A percentile compares a stretch with the other conserved stretches of the same genome.
These are phyloP conservation scores for Trametes punicea DNA, from an alignment of 768 basidiomycete species.

Conservation along the genomic window DNA sequence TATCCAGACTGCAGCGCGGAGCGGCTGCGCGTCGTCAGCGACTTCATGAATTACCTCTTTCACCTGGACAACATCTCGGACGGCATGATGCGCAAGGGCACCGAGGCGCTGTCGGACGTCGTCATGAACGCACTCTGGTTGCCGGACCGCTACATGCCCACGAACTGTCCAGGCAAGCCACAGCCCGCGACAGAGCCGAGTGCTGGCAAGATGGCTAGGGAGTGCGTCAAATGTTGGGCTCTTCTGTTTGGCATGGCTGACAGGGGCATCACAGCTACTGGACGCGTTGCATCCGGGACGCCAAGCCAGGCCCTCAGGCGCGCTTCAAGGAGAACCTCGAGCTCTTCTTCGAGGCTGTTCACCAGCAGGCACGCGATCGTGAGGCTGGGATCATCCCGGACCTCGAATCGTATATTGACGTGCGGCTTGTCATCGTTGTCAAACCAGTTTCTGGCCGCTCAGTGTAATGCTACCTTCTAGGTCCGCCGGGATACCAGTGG, in stretches of 20 bases:
- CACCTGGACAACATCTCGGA: slow-evolving; percentile 76
- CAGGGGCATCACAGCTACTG: slow-evolving; percentile 49
- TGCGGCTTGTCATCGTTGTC: background rate
- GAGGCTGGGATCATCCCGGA: slow-evolving; percentile 57
- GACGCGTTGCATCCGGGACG: slow-evolving; percentile 57
- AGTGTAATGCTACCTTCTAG: background rate
- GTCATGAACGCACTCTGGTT: slow-evolving; percentile 69
- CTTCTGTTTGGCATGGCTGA: slow-evolving; percentile 4
- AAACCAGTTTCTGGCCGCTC: background rate
- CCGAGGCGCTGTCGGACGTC: slow-evolving; percentile 52
- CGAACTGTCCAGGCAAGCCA: slow-evolving; percentile 3
- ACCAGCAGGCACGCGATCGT: slow-evolving; percentile 67
- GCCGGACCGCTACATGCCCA: slow-evolving; percentile 51
- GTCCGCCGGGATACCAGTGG: slow-evolving; percentile 76
- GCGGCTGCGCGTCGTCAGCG: slow-evolving; percentile 64
- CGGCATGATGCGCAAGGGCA: slow-evolving; percentile 65
- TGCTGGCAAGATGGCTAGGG: slow-evolving; percentile 64
- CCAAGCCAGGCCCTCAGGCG: slow-evolving; percentile 59
- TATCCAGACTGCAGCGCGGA: slow-evolving; percentile 52
- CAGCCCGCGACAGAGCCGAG: slow-evolving; percentile 36
- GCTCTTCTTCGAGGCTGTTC: slow-evolving; percentile 74
- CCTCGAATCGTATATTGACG: slow-evolving; percentile 70
- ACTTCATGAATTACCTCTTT: slow-evolving; percentile 74
- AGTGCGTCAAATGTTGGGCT: slow-evolving; percentile 44
- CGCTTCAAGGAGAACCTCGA: slow-evolving; percentile 76